Evolutionary conservation across 148 eudicot genomes (phyloP), one percentile per base, ranked within the genome.

Genomic region (Persicaria tinctoria): DNA sequence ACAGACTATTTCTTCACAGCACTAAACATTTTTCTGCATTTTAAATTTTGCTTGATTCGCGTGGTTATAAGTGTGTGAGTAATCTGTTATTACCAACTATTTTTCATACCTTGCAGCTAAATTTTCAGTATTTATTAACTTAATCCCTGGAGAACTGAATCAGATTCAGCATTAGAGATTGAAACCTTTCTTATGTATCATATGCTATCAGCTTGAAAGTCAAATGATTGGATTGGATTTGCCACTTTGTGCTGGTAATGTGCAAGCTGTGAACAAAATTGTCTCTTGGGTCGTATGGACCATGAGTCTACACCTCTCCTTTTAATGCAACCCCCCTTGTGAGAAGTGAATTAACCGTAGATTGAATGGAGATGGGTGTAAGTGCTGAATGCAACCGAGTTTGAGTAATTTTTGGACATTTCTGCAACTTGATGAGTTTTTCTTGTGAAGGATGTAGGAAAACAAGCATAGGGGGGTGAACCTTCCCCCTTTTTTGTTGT

Each of bases 61-160:
- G 11, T 41, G 11, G 44, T 17, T 8, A 60, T 60, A 60, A 14
- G 27, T 27, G 14, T 14, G 17, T 38, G 17, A 5, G 11, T 64
- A 60, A 60, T 38, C 16, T 32, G 46, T 38, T 32, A 12, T 38
- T 11, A 32, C 41, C 41, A 32, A 32, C 2, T 32, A 32, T 32
- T 32, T 32, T 0, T 32, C 41, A 32, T 32, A 32, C 41, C 41
- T 32, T 32, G 41, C 41, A 14, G 66, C 18, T 49, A 62, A 69
- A 23, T 55, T 53, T 18, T 6, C 47, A 64, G 72, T 76, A 46
- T 13, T 47, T 41, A 6, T 1, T 50, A 64, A 27, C 57, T 57
- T 14, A 69, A 66, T 49, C 64, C 68, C n/a, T 68, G 50, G 46
- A 59, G 78, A 46, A 6, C 72, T 63, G 6, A 11, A 17, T 8